Base-by-base conservation (phyloP, 352 stramenopile species). In the Globisporangium echinulatum region DNA sequence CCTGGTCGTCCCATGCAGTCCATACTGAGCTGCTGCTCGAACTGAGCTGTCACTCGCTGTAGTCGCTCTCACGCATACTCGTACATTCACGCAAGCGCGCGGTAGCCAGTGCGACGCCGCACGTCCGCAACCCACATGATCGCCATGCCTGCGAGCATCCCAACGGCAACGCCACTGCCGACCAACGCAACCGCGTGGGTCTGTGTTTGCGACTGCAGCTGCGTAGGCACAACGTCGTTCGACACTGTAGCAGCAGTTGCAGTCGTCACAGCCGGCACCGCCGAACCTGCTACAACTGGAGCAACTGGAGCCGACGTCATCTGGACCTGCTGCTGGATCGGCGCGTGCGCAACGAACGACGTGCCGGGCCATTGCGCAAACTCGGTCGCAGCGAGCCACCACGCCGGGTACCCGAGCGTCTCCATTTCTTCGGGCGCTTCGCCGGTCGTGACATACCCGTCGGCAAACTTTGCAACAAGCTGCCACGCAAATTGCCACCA, bases 401-500 rank as follows among this genome's bases (percentile, higher is more conserved):
- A 83, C 49, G 66, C 61, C 2, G 72, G 74, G 57, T 87, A 87
- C 19, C 77, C 77, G 4, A 66, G 74, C 25, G 66, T 63, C 8
- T 58, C 52, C 71, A 83, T 83, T 10, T 85, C 53, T 3, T 72
- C 64, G 1, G 69, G 62, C 7, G 56, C 40, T 51, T 87, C 77
- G 40, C 77, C 77, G 0, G 69, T 83, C 17, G 71, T 81, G 56
- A 87, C 64, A 58, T 85, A 84, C 25, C 77, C 77, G 47, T 83
- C 69, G 10, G 59, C 71, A 57, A 84, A 87, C 57, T 84, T 84
- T 38, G 48, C 64, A 15, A 87, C 72, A 11, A 82, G 58, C 40
- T 64, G 33, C 77, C 77, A 87, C 44, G 77, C 72, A 52, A 84
- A 75, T 37, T 72, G 60, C 77, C 77, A 87, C 77, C 77, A 87